Conservation (phyloP, 2,329 filamentous ascomycete genomes). For the Hypoxylon sp. region DNA sequence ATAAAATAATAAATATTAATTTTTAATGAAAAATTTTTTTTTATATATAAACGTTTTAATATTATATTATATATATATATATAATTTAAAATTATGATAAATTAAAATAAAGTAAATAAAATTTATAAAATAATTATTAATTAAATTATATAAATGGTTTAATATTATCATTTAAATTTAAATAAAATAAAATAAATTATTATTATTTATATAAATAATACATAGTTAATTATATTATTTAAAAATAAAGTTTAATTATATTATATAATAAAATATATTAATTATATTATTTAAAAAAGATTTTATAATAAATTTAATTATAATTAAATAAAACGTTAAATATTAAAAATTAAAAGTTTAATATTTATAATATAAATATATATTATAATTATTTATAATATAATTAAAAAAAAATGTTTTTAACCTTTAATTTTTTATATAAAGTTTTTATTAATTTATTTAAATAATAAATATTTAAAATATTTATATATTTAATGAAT, state of each 20-base stretch:
- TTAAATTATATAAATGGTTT: not conserved
- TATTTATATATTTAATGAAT: not conserved
- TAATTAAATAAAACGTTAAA: not conserved
- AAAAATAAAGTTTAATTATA: not conserved
- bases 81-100: not conserved
- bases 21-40: too few species aligned
- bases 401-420: not conserved
- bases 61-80: not conserved
- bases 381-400: not conserved
- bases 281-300: not conserved
- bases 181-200: not conserved
- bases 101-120: not conserved
- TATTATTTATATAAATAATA: constrained; percentile 1
- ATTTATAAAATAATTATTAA: not conserved
- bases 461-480: not conserved
- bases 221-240: not conserved
- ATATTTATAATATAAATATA: not conserved
- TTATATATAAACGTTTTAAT: too few species aligned
- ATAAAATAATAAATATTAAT: too few species aligned
- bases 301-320: not conserved
- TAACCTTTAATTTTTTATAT: not conserved
- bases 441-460: not conserved
- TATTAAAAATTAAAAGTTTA: not conserved
- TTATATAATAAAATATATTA: not conserved
- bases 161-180: not conserved